Base-by-base conservation (phyloP, 1,284 basidiomycete species). In the Malassezia furfur region DNA sequence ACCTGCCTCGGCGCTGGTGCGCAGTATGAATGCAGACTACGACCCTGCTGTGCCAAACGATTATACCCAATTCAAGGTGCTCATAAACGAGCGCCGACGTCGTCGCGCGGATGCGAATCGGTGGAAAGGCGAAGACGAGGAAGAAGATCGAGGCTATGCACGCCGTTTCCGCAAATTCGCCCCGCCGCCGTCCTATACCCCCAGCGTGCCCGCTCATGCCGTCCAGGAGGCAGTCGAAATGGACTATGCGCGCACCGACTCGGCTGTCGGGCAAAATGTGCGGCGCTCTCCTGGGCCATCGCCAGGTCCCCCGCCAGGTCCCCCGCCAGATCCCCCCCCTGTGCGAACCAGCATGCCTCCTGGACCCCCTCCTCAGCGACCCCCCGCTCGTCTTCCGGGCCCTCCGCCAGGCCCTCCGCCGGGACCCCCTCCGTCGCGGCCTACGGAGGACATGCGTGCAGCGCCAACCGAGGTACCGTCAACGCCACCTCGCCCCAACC, bases 31-130 rank as follows among this genome's bases (percentile, higher is more conserved):
- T 14, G 34, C 47, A 2, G 68, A 71, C 14, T 74, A 74, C 54
- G 70, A 74, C 34, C 67, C 66, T 2, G 52, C 59, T 8, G 22
- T 64, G 1, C 71, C 71, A 8, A 74, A 69, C 46, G 68, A 72
- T 48, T 74, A 70, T 43, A 45, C 61, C 9, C 59, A 54, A 6
- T 70, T 63, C 40, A 70, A 61, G 44, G 56, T 54, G 21, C 17
- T 64, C n/a, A 40, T 74, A 6, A 59, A 60, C 40, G 56, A 63
- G 1, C 48, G 65, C n/a, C 52, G 65, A 2, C 48, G 35, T 15
- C 59, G 62, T 3, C 54, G 61, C 31, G 21, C 51, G 15, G 57
- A 57, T 3, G 53, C 31, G 14, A 19, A 35, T 36, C 25, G 30
- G 15, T 48, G 53, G 38, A 44, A 43, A 9, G 30, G 37, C 2